These are phyloP conservation scores for Dothidotthia symphoricarpi DNA, from an alignment of 2,329 filamentous ascomycete genomes.

Conservation along the genomic window DNA sequence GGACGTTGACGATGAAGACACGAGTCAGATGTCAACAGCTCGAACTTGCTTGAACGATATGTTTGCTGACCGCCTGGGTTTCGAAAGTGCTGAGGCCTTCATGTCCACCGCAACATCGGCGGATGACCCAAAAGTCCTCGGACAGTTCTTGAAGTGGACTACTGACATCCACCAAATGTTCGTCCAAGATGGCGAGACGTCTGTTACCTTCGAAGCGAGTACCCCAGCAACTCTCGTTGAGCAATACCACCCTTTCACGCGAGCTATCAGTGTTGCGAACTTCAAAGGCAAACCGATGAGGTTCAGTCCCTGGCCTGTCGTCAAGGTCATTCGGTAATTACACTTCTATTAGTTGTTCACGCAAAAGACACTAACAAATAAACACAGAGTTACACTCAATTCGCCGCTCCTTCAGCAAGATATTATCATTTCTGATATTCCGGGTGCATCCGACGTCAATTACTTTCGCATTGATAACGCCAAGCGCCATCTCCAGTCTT, in stretches of 20 bases:
- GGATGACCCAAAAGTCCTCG: conserved; percentile 1
- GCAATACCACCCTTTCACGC: conserved; percentile 14
- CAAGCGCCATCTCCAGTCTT: conserved; percentile 13
- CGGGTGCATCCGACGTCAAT: conserved; percentile 17
- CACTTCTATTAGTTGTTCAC: no score
- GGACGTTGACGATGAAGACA: conserved; percentile 5
- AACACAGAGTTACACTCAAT: conserved; percentile 3
- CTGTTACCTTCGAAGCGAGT: conserved; percentile 3
- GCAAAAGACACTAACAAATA: background rate
- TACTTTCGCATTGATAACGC: conserved; percentile 9
- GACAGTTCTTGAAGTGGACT: conserved; percentile 13
- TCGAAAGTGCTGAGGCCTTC: conserved; percentile 7
- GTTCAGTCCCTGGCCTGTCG: conserved; percentile 25
- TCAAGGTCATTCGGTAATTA: conserved; percentile 15
- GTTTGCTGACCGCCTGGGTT: conserved; percentile 4
- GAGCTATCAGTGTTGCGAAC: conserved; percentile 2
- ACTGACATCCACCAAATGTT: conserved; percentile 6
- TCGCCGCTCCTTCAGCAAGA: conserved; percentile 8
- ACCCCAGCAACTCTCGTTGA: conserved; percentile 12
- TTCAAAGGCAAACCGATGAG: conserved; percentile 11
- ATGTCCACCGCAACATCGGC: conserved; percentile 6
- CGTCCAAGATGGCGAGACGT: conserved; percentile 3
- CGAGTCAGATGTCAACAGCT: conserved; percentile 2
- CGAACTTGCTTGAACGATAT: conserved; percentile 3
- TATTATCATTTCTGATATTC: conserved; percentile 19